These are phyloP conservation scores for Cladosporium sp. DNA, from an alignment of 2,329 filamentous ascomycete species.

Conservation along the genomic window DNA sequence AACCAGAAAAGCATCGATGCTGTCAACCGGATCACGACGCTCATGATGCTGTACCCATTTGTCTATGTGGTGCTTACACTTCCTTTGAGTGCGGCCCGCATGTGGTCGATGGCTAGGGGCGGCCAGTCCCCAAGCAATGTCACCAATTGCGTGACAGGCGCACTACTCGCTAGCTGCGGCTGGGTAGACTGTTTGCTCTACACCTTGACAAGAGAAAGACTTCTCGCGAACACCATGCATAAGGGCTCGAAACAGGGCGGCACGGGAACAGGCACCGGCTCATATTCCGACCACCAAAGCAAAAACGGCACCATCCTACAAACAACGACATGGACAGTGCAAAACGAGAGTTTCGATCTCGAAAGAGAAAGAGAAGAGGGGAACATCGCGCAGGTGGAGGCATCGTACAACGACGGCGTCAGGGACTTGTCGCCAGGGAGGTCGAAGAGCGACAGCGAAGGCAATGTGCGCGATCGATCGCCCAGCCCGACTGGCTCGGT, in stretches of 20 bases:
- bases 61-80: slow-evolving; percentile 69
- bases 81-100: slow-evolving; percentile 64
- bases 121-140: slow-evolving; percentile 36
- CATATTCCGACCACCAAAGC: slow-evolving; percentile 3
- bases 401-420: background rate
- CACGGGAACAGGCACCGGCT: background rate
- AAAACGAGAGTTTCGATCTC: slow-evolving; percentile 15
- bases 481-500: slow-evolving; percentile 16
- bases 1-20: slow-evolving; percentile 31
- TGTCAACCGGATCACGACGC: slow-evolving; percentile 48
- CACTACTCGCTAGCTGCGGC: slow-evolving; percentile 60
- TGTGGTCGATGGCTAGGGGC: slow-evolving; percentile 60
- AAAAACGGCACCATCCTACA: slow-evolving; percentile 12
- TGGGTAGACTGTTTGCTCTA: slow-evolving; percentile 61
- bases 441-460: slow-evolving; percentile 6
- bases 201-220: slow-evolving; percentile 56
- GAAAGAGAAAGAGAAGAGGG: background rate
- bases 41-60: slow-evolving; percentile 66
- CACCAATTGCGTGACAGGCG: slow-evolving; percentile 53
- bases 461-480: slow-evolving; percentile 6
- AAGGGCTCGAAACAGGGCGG: background rate
- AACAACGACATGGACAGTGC: slow-evolving; percentile 17
- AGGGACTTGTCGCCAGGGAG: background rate
- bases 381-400: background rate
- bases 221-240: slow-evolving; percentile 46